A percentile compares a stretch with the other conserved stretches of the same genome.
phyloP scores from a whole-genome alignment of 768 basidiomycete genomes.

The Gyrodon lividus region DNA sequence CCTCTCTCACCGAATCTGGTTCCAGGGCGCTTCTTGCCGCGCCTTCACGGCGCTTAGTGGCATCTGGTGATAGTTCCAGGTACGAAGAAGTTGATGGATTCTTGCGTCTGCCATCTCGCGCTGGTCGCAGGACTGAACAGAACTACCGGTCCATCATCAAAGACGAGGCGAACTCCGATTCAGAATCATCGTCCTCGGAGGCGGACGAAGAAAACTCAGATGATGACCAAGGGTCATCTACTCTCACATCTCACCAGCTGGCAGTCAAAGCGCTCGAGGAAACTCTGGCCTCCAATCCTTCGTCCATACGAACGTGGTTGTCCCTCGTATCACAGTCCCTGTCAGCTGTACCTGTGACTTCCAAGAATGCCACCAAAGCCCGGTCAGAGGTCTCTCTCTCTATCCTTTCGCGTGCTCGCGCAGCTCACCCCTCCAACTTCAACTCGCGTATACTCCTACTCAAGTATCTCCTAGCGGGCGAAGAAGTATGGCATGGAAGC shows the following conservation, averaged over 20 bases:
- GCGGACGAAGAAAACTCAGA: conserved; percentile 36
- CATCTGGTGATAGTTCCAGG: conserved; percentile 39
- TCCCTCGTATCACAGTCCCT: conserved; percentile 61
- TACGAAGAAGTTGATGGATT: conserved; percentile 70
- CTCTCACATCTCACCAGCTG: conserved; percentile 56
- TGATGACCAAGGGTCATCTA: conserved; percentile 28
- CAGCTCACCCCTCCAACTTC: conserved; percentile 50
- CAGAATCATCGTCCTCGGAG: conserved; percentile 35
- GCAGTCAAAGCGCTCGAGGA: conserved; percentile 60
- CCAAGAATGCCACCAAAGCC: conserved; percentile 67
- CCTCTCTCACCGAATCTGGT: conserved; percentile 56
- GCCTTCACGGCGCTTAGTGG: conserved; percentile 47
- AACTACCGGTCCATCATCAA: conserved; percentile 52
- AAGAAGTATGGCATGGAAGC: conserved; percentile 63
- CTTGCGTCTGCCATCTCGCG: conserved; percentile 52
- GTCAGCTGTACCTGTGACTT: conserved; percentile 55
- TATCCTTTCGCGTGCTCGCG: conserved; percentile 62
- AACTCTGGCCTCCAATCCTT: conserved; percentile 48
- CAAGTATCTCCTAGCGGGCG: conserved; percentile 67
- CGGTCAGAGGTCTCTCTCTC: conserved; percentile 72
- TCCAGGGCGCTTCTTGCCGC: conserved; percentile 53
- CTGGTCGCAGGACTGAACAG: conserved; percentile 32
- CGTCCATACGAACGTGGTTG: conserved; percentile 59
- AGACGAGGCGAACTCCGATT: conserved; percentile 29
- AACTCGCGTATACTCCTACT: conserved; percentile 53